A percentile compares a stretch with the other conserved stretches of the same genome.
Evolutionary conservation across 2,329 filamentous ascomycete genomes (phyloP).

Genomic region (Immersiporthe knoxdaviesiana): DNA sequence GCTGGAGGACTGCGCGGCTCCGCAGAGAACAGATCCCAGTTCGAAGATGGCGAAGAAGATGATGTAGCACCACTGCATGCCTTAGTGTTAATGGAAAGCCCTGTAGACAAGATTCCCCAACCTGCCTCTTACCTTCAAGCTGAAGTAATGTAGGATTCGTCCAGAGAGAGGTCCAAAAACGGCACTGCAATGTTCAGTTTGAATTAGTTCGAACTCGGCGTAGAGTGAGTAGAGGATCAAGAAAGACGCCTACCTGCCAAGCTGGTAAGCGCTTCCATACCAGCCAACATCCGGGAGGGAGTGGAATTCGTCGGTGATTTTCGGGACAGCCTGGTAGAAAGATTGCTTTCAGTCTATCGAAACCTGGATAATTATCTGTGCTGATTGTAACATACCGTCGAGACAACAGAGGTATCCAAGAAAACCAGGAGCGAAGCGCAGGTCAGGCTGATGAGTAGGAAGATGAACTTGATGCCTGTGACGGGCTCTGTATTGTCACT

Average conservation of each 20-base stretch:
- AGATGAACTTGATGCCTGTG: constrained; percentile 12
- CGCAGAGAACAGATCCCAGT: constrained; percentile 20
- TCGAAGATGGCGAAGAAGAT: constrained; percentile 23
- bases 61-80: constrained; percentile 1
- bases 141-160: constrained; percentile 14
- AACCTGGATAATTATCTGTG: neutral
- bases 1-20: constrained; percentile 13
- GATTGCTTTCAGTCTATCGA: constrained; percentile 36
- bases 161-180: neutral
- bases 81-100: neutral
- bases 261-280: constrained; percentile 47
- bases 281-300: constrained; percentile 49
- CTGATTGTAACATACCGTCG: neutral
- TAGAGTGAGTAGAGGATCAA: too few relatives aligned
- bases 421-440: constrained; percentile 10
- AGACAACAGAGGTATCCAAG: constrained; percentile 16
- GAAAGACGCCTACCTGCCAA: constrained; percentile 28
- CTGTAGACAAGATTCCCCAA: neutral
- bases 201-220: neutral
- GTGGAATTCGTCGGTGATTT: constrained; percentile 45
- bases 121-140: constrained; percentile 13
- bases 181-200: neutral
- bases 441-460: constrained; percentile 12
- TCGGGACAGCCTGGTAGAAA: constrained; percentile 46
- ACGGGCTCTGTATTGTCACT: constrained; percentile 7